A percentile compares a stretch with the other conserved stretches of the same genome.
phyloP scores from a whole-genome alignment of 225 moss, liverwort and hornwort species.

The Asterella californica region DNA sequence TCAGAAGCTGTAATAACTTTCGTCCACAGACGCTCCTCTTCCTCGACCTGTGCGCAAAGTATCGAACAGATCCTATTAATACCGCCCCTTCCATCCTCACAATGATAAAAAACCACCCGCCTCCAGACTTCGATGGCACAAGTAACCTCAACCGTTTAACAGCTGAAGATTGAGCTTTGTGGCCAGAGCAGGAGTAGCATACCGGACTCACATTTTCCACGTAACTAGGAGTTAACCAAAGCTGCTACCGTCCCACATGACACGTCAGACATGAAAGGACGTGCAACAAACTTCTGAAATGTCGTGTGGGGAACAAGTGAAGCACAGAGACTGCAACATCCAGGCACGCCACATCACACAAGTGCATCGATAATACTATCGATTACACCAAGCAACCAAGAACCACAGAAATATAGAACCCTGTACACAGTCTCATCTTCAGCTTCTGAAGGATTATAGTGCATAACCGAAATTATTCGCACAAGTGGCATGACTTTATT shows the following conservation, averaged over 20 bases:
- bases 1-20: conserved; percentile 71
- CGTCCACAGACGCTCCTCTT: conserved; percentile 90
- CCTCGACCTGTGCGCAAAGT: conserved; percentile 61
- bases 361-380: background rate
- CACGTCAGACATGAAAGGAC: background rate
- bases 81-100: background rate
- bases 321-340: background rate
- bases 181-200: no score
- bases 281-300: background rate
- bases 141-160: background rate
- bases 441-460: background rate
- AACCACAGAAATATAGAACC: background rate
- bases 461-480: background rate
- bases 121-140: background rate
- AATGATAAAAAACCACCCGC: background rate
- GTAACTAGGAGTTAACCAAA: no score
- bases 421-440: background rate
- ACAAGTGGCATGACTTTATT: background rate
- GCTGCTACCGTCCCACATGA: no score
- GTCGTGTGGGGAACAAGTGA: no score
- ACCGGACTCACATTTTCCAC: no score
- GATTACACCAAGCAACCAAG: background rate
- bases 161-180: background rate
- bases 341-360: background rate
- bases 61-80: background rate